Percentiles rank a stretch among this genome's conserved stretches.
phyloP scores from a whole-genome alignment of 2,329 filamentous ascomycete species.

The Xenosphaeropsis pyriputrescens region DNA sequence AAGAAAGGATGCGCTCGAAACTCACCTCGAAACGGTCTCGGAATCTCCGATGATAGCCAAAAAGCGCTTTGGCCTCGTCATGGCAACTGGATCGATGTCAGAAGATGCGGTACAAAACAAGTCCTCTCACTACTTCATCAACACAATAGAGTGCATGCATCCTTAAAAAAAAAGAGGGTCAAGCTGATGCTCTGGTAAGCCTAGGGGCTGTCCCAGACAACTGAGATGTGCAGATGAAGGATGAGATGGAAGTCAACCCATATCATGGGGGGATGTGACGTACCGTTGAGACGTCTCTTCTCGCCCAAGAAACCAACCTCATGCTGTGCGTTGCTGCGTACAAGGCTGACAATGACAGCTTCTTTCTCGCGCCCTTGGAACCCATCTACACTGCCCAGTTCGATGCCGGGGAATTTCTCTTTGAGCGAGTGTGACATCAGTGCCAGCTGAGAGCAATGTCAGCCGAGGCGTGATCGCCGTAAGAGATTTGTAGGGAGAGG shows the following conservation, averaged over 20 bases:
- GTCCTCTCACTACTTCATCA: no score
- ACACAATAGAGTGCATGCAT: no score
- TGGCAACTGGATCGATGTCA: constrained; percentile 51
- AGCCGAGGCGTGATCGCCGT: background rate
- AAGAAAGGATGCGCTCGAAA: constrained; percentile 12
- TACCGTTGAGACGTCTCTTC: constrained; percentile 84
- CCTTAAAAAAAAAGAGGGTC: no score
- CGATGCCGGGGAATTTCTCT: constrained; percentile 68
- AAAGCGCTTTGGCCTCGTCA: constrained; percentile 88
- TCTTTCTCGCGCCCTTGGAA: constrained; percentile 98
- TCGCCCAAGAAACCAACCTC: constrained; percentile 92
- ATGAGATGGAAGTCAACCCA: background rate
- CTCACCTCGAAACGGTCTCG: constrained; percentile 80
- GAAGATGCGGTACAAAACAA: no score
- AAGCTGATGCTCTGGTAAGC: no score
- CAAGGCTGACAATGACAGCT: constrained; percentile 83
- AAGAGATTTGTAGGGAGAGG: background rate
- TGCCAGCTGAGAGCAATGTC: constrained; percentile 39
- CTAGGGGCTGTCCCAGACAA: no score
- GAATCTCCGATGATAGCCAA: constrained; percentile 87
- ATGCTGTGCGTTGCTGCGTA: constrained; percentile 72
- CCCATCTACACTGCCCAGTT: constrained; percentile 92
- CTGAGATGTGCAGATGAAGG: no score
- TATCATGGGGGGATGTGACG: constrained; percentile 16
- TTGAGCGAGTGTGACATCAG: constrained; percentile 64